Evolutionary conservation across 1,284 basidiomycete species (phyloP).

Genomic region (Fomitopsis schrenkii): DNA sequence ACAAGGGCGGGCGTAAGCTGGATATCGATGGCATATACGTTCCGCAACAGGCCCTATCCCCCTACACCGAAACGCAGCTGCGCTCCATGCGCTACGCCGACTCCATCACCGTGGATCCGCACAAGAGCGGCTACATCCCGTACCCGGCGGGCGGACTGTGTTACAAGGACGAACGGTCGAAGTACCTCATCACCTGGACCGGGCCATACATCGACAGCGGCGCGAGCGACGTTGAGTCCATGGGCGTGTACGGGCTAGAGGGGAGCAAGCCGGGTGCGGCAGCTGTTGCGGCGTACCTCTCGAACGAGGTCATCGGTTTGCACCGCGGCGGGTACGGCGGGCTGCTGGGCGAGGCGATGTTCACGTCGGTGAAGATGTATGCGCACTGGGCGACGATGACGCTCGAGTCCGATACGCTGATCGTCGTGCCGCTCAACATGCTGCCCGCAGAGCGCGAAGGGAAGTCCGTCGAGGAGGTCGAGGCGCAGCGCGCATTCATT

Average conservation of each 20-base stretch:
- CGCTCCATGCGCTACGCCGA: conserved; percentile 27
- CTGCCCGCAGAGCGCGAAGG: conserved; percentile 29
- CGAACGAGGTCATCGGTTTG: conserved; percentile 35
- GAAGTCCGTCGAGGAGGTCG: conserved; percentile 16
- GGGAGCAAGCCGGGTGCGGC: conserved; percentile 47
- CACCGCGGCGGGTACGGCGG: conserved; percentile 33
- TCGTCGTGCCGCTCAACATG: conserved; percentile 34
- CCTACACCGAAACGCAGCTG: conserved; percentile 16
- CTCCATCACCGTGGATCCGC: conserved; percentile 43
- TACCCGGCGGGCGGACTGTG: conserved; percentile 42
- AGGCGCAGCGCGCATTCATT: conserved; percentile 34
- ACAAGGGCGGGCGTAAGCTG: conserved; percentile 3
- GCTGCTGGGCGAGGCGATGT: conserved; percentile 37
- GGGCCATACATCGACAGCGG: conserved; percentile 32
- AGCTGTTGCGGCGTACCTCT: conserved; percentile 31
- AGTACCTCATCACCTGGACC: conserved; percentile 39
- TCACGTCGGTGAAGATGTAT: conserved; percentile 32
- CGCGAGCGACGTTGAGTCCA: conserved; percentile 25
- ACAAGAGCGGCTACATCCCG: conserved; percentile 41
- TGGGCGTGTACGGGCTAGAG: conserved; percentile 42
- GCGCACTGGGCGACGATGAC: conserved; percentile 39
- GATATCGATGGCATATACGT: conserved; percentile 6
- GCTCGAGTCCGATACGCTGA: conserved; percentile 24
- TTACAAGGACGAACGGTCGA: conserved; percentile 38
- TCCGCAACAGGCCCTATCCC: not conserved